Evolutionary conservation across 257 asterid species (phyloP).

Genomic region (Anisodus acutangulus): DNA sequence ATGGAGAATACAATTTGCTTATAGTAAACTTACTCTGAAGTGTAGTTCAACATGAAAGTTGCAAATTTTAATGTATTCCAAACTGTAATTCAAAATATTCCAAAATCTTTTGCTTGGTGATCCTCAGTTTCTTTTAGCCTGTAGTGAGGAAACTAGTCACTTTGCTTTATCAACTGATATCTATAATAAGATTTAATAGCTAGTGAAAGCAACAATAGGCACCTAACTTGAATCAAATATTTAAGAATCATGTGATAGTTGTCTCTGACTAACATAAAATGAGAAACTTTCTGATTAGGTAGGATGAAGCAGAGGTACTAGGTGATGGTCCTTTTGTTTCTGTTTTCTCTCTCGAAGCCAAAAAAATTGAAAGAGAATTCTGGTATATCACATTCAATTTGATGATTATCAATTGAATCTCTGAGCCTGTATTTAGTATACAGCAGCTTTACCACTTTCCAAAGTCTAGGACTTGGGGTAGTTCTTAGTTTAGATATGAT

Average conservation of each 20-base stretch:
- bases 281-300: neutral
- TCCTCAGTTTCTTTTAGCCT: neutral
- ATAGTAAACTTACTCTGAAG: neutral
- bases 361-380: neutral
- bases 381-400: neutral
- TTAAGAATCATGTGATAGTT: neutral
- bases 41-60: neutral
- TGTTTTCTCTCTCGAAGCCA: conserved; percentile 1
- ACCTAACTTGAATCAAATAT: neutral
- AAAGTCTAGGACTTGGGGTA: neutral
- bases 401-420: neutral
- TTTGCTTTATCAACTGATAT: neutral
- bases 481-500: neutral
- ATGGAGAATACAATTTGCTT: neutral
- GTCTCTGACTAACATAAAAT: conserved; percentile 22
- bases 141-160: neutral
- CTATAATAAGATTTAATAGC: neutral
- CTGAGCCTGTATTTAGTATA: neutral
- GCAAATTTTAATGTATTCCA: neutral
- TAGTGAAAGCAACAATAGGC: neutral
- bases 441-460: neutral
- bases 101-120: neutral
- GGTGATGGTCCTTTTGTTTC: conserved; percentile 9
- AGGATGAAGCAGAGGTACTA: neutral
- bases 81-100: conserved; percentile 16